Conservation (phyloP, 495 filamentous ascomycete genomes). For the Penicillium alfredii region DNA sequence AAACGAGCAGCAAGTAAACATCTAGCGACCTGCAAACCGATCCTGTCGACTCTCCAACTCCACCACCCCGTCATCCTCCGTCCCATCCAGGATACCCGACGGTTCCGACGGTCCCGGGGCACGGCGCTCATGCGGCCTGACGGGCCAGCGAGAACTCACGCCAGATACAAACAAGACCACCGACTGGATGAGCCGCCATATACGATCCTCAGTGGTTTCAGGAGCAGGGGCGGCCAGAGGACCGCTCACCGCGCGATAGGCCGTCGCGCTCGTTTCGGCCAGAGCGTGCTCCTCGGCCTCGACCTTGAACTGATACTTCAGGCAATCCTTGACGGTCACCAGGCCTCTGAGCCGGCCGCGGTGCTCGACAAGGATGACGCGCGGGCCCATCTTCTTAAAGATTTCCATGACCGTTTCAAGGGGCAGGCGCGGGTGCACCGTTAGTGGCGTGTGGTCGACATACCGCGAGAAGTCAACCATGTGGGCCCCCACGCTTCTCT, state of each 20-base stretch:
- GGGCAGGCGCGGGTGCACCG: slow-evolving; percentile 84
- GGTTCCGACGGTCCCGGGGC: slow-evolving; percentile 39
- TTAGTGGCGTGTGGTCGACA: slow-evolving; percentile 83
- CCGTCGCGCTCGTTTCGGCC: slow-evolving; percentile 36
- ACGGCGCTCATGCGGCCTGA: slow-evolving; percentile 39
- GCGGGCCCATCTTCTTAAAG: slow-evolving; percentile 96
- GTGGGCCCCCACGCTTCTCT: slow-evolving; percentile 47
- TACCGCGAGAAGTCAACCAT: slow-evolving; percentile 81
- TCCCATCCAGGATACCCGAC: slow-evolving; percentile 56
- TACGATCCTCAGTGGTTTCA: slow-evolving; percentile 51
- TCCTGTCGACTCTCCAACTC: slow-evolving; percentile 53
- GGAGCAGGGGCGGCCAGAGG: too few species aligned
- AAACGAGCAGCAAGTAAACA: too few species aligned
- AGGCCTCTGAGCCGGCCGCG: slow-evolving; percentile 75
- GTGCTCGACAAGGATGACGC: slow-evolving; percentile 90
- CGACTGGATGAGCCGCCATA: slow-evolving; percentile 61
- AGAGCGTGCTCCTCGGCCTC: slow-evolving; percentile 78
- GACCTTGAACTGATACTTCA: slow-evolving; percentile 96
- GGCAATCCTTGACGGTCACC: slow-evolving; percentile 93
- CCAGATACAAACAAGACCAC: slow-evolving; percentile 31
- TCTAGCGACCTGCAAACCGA: neutral
- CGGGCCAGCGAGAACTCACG: slow-evolving; percentile 10
- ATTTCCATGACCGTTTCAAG: slow-evolving; percentile 98
- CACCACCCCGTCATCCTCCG: slow-evolving; percentile 57
- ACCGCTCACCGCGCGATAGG: too few species aligned